phyloP scores from a whole-genome alignment of 805 yeast species.

The Zygosaccharomyces lentus region DNA sequence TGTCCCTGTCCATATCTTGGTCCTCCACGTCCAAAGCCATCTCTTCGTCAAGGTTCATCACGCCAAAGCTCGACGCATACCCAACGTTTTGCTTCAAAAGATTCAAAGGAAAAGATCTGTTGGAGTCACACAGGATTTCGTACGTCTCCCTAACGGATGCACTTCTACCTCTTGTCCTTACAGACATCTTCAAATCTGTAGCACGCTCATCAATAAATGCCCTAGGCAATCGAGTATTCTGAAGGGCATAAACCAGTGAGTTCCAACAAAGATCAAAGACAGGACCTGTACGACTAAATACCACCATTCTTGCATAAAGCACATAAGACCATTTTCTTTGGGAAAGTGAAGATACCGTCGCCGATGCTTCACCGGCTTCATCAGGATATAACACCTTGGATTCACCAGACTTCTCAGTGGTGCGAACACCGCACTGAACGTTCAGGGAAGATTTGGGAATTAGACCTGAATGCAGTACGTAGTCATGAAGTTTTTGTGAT shows the following conservation, averaged over 20 bases:
- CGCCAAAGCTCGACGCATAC: conserved; percentile 52
- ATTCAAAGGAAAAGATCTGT: conserved; percentile 36
- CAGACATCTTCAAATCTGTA: conserved; percentile 47
- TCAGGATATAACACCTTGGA: conserved; percentile 46
- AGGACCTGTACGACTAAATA: conserved; percentile 80
- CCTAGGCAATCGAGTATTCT: conserved; percentile 57
- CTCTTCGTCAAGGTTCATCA: conserved; percentile 43
- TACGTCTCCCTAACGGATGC: conserved; percentile 46
- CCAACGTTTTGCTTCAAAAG: conserved; percentile 41
- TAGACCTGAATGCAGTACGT: conserved; percentile 53
- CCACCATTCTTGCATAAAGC: conserved; percentile 67
- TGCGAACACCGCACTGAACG: conserved; percentile 41
- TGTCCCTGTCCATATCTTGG: conserved; percentile 35
- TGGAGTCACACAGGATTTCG: conserved; percentile 55
- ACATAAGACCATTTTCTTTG: conserved; percentile 51
- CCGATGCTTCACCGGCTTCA: conserved; percentile 33
- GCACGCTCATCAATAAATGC: conserved; percentile 64
- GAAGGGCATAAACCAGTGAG: conserved; percentile 59
- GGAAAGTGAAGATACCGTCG: conserved; percentile 33
- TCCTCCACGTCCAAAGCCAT: conserved; percentile 23
- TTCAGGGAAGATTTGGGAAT: conserved; percentile 48
- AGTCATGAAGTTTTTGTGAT: conserved; percentile 61
- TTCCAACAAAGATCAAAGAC: conserved; percentile 72
- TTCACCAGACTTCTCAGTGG: conserved; percentile 47
- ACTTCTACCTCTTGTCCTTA: conserved; percentile 49